Evolutionary conservation across 2,329 filamentous ascomycete genomes (phyloP).

Genomic region (Aspergillus caelatus): DNA sequence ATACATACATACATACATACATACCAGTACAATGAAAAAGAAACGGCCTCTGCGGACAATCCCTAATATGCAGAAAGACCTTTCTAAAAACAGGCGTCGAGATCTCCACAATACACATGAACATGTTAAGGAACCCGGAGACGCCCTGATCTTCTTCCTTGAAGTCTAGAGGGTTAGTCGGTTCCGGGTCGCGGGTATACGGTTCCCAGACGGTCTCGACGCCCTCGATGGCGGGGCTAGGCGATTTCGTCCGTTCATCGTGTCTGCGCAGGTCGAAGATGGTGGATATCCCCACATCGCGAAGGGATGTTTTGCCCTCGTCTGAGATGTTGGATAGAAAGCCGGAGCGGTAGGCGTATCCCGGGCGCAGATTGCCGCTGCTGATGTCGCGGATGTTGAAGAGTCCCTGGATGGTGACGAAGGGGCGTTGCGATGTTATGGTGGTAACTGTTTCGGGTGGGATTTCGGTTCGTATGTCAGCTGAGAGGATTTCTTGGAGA

Average conservation of each 20-base stretch:
- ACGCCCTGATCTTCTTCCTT: slow-evolving; percentile 59
- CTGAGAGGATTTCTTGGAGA: slow-evolving; percentile 24
- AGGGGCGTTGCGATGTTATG: slow-evolving; percentile 30
- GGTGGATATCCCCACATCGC: slow-evolving; percentile 60
- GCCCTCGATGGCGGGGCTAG: slow-evolving; percentile 57
- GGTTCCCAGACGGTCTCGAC: slow-evolving; percentile 55
- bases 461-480: slow-evolving; percentile 28
- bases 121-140: slow-evolving; percentile 67
- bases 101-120: slow-evolving; percentile 68
- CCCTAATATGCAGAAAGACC: slow-evolving; percentile 63
- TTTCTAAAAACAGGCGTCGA: slow-evolving; percentile 60
- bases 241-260: slow-evolving; percentile 44
- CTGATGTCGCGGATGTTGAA: slow-evolving; percentile 34
- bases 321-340: slow-evolving; percentile 63
- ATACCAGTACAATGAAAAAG: slow-evolving; percentile 65
- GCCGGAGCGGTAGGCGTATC: slow-evolving; percentile 67
- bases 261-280: slow-evolving; percentile 71
- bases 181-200: slow-evolving; percentile 54
- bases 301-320: slow-evolving; percentile 56
- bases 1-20: slow-evolving; percentile 21
- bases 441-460: slow-evolving; percentile 22
- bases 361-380: slow-evolving; percentile 47
- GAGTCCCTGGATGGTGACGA: slow-evolving; percentile 28
- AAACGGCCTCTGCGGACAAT: slow-evolving; percentile 52
- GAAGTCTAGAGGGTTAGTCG: slow-evolving; percentile 26